phyloP scores from a whole-genome alignment of 192 early-diverging fungal genomes.

The Mortierella alpina region DNA sequence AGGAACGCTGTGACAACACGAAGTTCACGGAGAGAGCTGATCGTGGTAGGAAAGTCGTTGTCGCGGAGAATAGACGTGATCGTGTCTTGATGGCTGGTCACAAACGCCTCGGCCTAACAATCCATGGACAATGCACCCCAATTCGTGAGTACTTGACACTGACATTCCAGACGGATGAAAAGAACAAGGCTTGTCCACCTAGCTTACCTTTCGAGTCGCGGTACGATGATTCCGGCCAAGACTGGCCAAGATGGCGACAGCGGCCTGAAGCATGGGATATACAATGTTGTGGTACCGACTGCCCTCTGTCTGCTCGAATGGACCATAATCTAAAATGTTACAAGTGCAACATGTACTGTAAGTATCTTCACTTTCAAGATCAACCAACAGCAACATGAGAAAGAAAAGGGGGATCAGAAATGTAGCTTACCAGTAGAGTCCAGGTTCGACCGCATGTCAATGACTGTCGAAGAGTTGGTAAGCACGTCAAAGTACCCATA shows the following conservation, averaged over 20 bases:
- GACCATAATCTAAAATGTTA: constrained; percentile 27
- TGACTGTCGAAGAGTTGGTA: constrained; percentile 42
- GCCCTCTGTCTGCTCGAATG: constrained; percentile 50
- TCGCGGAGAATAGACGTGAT: constrained; percentile 69
- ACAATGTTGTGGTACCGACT: constrained; percentile 52
- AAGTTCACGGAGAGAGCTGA: constrained; percentile 60
- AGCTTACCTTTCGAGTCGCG: constrained; percentile 36
- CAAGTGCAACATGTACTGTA: background rate
- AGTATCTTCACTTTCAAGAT: background rate
- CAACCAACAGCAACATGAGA: background rate
- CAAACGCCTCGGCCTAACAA: constrained; percentile 47
- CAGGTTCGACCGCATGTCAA: constrained; percentile 52
- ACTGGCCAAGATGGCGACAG: constrained; percentile 44
- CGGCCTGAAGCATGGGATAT: constrained; percentile 49
- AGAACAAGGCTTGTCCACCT: background rate
- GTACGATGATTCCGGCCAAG: constrained; percentile 53
- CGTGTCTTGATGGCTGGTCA: constrained; percentile 58
- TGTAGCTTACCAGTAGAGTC: constrained; percentile 24
- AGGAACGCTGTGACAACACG: constrained; percentile 61
- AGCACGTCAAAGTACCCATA: constrained; percentile 84
- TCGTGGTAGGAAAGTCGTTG: constrained; percentile 44
- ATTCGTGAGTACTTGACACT: background rate
- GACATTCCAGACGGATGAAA: background rate
- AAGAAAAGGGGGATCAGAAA: background rate
- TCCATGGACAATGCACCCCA: background rate